Percentiles rank a stretch among this genome's conserved stretches.
phyloP scores from a whole-genome alignment of 495 filamentous ascomycete species.

The Talaromyces adpressus region DNA sequence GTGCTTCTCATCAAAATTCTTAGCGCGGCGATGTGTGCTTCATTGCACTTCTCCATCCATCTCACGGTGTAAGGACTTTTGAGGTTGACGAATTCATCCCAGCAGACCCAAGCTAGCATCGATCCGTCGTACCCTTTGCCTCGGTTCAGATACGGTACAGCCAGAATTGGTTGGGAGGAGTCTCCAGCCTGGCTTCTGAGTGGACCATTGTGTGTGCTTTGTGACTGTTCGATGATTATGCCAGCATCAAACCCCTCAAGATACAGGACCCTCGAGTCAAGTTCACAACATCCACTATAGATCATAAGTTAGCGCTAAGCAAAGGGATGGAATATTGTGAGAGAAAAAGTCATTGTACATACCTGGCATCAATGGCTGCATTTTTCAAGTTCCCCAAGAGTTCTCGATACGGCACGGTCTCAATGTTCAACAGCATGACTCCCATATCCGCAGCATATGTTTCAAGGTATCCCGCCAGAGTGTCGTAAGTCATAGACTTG shows the following conservation, averaged over 20 bases:
- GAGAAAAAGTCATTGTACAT: background rate
- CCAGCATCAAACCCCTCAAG: conserved; percentile 6
- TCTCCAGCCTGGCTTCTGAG: conserved; percentile 2
- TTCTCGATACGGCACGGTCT: conserved; percentile 8
- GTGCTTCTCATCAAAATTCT: conserved; percentile 18
- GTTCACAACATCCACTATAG: conserved; percentile 1
- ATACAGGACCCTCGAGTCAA: conserved; percentile 8
- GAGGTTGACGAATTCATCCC: conserved; percentile 23
- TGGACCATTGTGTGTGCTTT: background rate
- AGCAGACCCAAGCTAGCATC: conserved; percentile 24
- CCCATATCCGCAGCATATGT: conserved; percentile 19
- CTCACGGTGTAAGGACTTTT: conserved; percentile 17
- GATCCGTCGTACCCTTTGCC: conserved; percentile 14
- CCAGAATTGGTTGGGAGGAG: conserved; percentile 2
- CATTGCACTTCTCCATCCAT: conserved; percentile 24
- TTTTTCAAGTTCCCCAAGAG: conserved; percentile 7
- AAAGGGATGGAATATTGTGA: background rate
- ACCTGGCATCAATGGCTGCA: conserved; percentile 6
- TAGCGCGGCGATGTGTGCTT: conserved; percentile 18
- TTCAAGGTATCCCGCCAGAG: conserved; percentile 15
- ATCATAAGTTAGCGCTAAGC: background rate
- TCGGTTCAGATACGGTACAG: conserved; percentile 9
- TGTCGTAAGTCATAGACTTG: conserved; percentile 19
- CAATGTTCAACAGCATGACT: conserved; percentile 19
- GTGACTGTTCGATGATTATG: conserved; percentile 7